These are phyloP conservation scores for Ajuga chamaepitys DNA, from an alignment of 257 asterid species.

Conservation along the genomic window DNA sequence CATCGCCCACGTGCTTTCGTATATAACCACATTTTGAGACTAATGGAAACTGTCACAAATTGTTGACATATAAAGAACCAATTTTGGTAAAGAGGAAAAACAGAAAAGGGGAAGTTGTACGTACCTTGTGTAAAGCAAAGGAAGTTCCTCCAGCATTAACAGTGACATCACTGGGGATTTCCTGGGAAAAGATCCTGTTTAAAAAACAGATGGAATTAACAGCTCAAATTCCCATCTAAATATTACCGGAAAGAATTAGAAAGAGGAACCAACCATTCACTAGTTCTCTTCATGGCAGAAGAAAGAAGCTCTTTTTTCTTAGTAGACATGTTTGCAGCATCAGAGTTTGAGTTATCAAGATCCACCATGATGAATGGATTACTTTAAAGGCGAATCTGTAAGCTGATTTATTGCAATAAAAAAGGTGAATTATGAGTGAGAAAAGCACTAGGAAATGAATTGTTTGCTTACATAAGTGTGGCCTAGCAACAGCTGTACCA, in stretches of 20 bases:
- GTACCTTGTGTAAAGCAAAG: conserved; percentile 79
- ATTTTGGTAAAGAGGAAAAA: no score
- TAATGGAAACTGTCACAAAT: conserved; percentile 58
- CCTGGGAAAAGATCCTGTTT: conserved; percentile 86
- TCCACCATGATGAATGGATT: conserved; percentile 17
- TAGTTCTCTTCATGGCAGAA: conserved; percentile 76
- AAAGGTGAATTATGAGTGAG: background rate
- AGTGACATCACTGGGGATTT: conserved; percentile 70
- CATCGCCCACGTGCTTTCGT: conserved; percentile 37
- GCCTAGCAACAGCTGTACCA: background rate
- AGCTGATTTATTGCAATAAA: conserved; percentile 8
- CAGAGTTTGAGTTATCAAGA: conserved; percentile 10
- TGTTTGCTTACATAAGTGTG: background rate
- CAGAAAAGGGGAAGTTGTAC: background rate
- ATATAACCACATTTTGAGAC: conserved; percentile 79
- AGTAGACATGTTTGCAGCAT: conserved; percentile 30
- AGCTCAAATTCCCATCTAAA: background rate
- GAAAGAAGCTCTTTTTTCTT: conserved; percentile 67
- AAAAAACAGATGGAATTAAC: conserved; percentile 16
- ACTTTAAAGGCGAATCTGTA: conserved; percentile 9
- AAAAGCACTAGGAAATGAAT: background rate
- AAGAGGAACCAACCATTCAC: conserved; percentile 54
- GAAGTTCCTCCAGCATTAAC: conserved; percentile 61
- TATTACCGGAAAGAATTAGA: no score
- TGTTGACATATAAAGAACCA: background rate